Evolutionary conservation across 2,329 filamentous ascomycete species (phyloP), one percentile per base, ranked within the genome.

Genomic region (Venturiaceae sp.): DNA sequence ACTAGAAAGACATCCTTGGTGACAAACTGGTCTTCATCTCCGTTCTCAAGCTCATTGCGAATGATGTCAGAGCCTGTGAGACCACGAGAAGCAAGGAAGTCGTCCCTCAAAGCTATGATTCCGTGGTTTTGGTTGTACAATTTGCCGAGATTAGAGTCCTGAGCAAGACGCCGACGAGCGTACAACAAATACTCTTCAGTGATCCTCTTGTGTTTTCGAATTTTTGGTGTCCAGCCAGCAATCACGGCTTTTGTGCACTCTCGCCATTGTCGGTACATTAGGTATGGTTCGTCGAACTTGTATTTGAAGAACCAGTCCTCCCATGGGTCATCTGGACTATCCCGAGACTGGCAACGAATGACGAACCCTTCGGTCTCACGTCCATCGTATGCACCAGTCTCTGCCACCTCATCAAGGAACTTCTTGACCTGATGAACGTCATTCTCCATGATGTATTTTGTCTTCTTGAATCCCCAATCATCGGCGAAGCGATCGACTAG

Each of bases 261-360:
- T 62, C 94, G 86, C 94, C 94, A 99, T 75, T 99, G 94, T 26
- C 94, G 85, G 74, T 97, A 99, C 90, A 99, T 95, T 61, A 99
- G 77, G 69, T 99, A 99, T 0, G 94, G 94, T 74, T 99, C 94
- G 68, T 99, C 94, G 61, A 99, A 99, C 75, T 99, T 99, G 82
- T 92, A 99, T 74, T 99, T 99, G 85, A 99, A 99, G 74, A 99
- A 99, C 94, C 94, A 99, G 71, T 99, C 92, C n/a, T 82, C 75
- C 70, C 85, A 94, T 0, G 82, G 80, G 1, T 71, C 71, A 14
- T 71, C 69, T 1, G 72, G 74, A 0, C 77, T 75, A 30, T 83
- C 72, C 68, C 78, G 77, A 77, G 84, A 75, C 84, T 89, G 80
- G 62, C 94, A 97, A 58, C 94, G 86, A 64, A 99, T 87, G 59